Conservation (phyloP, 345 rosid species). For the Eucalyptus erythrocorys region DNA sequence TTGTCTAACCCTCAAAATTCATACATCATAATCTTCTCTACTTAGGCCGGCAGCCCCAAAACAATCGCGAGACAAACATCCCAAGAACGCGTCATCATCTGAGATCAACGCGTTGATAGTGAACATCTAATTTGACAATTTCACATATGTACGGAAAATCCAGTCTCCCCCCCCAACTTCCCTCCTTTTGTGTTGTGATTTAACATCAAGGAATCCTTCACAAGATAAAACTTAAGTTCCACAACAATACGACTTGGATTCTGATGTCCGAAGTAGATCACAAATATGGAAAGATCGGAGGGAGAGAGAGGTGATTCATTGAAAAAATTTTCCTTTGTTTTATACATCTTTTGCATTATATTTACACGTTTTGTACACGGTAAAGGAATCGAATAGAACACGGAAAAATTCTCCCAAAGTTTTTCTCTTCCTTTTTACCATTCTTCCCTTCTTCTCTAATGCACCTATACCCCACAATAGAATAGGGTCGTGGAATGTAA, state of each 20-base stretch:
- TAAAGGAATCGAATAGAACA: too few relatives aligned
- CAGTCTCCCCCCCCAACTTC: not conserved
- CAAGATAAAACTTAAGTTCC: not conserved
- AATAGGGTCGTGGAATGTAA: too few relatives aligned
- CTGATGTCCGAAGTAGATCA: too few relatives aligned
- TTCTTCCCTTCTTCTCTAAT: too few relatives aligned
- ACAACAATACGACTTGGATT: rapidly evolving
- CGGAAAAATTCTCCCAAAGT: too few relatives aligned
- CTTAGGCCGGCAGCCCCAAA: not conserved
- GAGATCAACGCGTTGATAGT: not conserved
- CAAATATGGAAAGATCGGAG: too few relatives aligned
- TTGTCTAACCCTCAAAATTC: not conserved
- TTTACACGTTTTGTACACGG: too few relatives aligned
- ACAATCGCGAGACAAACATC: not conserved
- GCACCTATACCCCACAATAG: too few relatives aligned
- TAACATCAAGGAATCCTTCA: not conserved
- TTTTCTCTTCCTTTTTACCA: too few relatives aligned
- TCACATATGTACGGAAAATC: not conserved
- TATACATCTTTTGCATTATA: too few relatives aligned
- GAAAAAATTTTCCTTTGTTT: too few relatives aligned
- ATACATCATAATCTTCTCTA: not conserved
- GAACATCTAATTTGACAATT: not conserved
- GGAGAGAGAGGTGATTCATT: too few relatives aligned
- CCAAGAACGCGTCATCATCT: not conserved
- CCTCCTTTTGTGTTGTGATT: not conserved